phyloP scores from a whole-genome alignment of 2,329 filamentous ascomycete genomes.

The Clonostachys byssicola region DNA sequence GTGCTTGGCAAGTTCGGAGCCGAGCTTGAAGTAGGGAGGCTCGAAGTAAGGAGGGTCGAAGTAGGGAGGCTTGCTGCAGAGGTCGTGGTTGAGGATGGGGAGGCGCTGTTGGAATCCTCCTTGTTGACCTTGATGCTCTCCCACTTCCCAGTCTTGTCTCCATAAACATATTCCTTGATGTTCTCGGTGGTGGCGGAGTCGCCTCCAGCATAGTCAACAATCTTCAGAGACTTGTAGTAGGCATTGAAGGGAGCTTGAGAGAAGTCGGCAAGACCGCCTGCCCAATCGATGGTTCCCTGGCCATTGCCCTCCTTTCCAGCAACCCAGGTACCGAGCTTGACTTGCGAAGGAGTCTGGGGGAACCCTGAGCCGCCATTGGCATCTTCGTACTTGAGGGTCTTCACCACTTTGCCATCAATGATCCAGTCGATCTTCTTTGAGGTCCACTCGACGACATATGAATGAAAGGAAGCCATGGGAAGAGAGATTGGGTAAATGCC shows the following conservation, averaged over 20 bases:
- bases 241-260: slow-evolving; percentile 45
- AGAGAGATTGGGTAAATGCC: slow-evolving; percentile 53
- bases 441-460: slow-evolving; percentile 67
- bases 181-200: slow-evolving; percentile 25
- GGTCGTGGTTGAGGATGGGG: too few relatives aligned
- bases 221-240: slow-evolving; percentile 52
- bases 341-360: slow-evolving; percentile 70
- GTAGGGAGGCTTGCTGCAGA: too few relatives aligned
- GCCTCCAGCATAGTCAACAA: slow-evolving; percentile 50
- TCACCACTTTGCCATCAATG: slow-evolving; percentile 57
- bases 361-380: slow-evolving; percentile 54
- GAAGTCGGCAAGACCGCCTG: slow-evolving; percentile 59
- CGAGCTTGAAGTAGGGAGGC: too few relatives aligned
- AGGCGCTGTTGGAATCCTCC: slow-evolving; percentile 10
- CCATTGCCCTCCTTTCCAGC: slow-evolving; percentile 53
- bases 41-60: too few relatives aligned
- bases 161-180: slow-evolving; percentile 48
- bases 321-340: slow-evolving; percentile 68
- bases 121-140: slow-evolving; percentile 33
- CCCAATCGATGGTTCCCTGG: slow-evolving; percentile 68
- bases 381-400: slow-evolving; percentile 56
- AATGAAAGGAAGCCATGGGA: slow-evolving; percentile 56
- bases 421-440: slow-evolving; percentile 59
- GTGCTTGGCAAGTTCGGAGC: too few relatives aligned
- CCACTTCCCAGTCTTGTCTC: slow-evolving; percentile 42